These are phyloP conservation scores for Erodium moschatum DNA, from an alignment of 441 rosid species.

Conservation along the genomic window DNA sequence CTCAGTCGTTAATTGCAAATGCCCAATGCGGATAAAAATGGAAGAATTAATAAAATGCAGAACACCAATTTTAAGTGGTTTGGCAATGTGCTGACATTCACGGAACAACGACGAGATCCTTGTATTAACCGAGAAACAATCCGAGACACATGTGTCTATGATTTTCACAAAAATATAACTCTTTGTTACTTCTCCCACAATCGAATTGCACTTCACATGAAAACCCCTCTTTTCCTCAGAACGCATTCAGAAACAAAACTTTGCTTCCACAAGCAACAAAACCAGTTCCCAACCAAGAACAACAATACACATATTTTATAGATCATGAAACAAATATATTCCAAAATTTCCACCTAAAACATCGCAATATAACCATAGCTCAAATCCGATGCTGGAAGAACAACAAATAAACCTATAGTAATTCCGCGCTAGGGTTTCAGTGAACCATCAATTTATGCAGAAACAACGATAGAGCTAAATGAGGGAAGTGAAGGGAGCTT, in stretches of 20 bases:
- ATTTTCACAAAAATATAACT: background rate
- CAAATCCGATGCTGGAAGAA: background rate
- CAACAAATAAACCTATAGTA: background rate
- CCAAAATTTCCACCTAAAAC: background rate
- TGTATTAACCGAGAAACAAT: no score
- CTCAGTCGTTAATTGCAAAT: no score
- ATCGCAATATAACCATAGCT: background rate
- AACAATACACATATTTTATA: background rate
- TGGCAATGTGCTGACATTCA: no score
- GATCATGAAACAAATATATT: background rate
- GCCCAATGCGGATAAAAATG: no score
- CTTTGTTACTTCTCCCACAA: background rate
- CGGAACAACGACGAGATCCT: no score
- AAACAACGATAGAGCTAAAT: background rate
- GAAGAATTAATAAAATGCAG: no score
- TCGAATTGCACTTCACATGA: background rate
- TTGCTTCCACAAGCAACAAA: background rate
- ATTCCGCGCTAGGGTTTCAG: background rate
- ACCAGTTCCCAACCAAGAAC: background rate
- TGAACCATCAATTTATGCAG: background rate
- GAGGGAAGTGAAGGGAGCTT: constrained; percentile 14
- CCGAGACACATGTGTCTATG: no score
- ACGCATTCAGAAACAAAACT: background rate
- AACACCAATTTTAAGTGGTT: no score
- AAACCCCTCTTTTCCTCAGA: background rate